A percentile compares a stretch with the other conserved stretches of the same genome.
phyloP scores from a whole-genome alignment of 495 filamentous ascomycete species.

The Daldinia caldariorum region DNA sequence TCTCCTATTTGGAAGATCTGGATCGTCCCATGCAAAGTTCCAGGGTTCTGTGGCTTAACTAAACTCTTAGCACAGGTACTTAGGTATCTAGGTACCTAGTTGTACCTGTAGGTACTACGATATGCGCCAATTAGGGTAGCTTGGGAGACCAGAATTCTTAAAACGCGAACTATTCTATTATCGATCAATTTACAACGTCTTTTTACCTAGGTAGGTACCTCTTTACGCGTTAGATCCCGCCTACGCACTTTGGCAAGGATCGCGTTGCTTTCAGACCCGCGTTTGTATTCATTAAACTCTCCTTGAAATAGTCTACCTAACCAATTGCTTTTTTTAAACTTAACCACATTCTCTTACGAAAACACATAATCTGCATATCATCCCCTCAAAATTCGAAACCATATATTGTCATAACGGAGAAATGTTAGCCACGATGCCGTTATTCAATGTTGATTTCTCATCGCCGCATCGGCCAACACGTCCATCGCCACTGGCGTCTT shows the following conservation, averaged over 20 bases:
- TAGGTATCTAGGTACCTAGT: not conserved
- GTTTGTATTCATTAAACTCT: conserved; percentile 22
- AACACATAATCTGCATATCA: not conserved
- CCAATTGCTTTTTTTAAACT: not conserved
- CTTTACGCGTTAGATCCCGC: conserved; percentile 40
- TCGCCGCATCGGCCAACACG: conserved; percentile 46
- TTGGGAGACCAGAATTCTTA: too few relatives aligned
- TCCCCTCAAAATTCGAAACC: not conserved
- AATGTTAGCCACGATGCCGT: conserved; percentile 50
- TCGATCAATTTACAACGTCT: not conserved
- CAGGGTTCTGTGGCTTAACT: conserved; percentile 10
- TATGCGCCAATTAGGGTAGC: not conserved
- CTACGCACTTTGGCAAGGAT: conserved; percentile 15
- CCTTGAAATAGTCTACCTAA: conserved; percentile 14
- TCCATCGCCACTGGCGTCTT: conserved; percentile 50
- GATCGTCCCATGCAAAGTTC: conserved; percentile 32
- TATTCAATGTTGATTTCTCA: conserved; percentile 47
- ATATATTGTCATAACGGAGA: conserved; percentile 15
- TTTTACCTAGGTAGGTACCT: not conserved
- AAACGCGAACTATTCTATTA: not conserved
- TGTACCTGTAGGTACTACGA: not conserved
- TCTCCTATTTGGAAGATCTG: conserved; percentile 16
- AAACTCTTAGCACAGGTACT: not conserved
- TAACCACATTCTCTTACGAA: conserved; percentile 6
- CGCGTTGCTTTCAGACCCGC: conserved; percentile 36